Base-by-base conservation (phyloP, 495 filamentous ascomycete genomes). In the Neurospora africana region DNA sequence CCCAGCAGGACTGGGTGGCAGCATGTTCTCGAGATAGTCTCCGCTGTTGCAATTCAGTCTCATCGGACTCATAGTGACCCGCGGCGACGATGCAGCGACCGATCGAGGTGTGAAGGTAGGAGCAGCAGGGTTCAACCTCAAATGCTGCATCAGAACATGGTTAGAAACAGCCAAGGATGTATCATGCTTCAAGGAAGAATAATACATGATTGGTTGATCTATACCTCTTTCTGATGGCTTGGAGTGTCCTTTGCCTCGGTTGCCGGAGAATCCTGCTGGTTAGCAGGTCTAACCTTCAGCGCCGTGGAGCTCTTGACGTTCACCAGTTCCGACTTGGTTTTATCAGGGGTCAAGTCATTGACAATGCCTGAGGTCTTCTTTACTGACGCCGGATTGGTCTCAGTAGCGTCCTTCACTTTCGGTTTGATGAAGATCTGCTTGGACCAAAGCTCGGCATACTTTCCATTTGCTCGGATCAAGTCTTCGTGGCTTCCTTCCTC, bases 401-500 rank as follows among this genome's bases (percentile, higher is more conserved):
- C 68, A 38, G 61, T 81, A 76, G 73, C 68, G 43, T 76, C 81
- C 73, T 80, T 81, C 37, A 84, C 80, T 72, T 85, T 81, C 15
- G 87, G 81, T 70, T 85, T 85, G 39, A 85, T 76, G 73, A 87
- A 85, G 11, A 86, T 82, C 75, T 89, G 87, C 69, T 87, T 88
- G 11, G 86, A 85, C 87, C 87, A 89, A n/a, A 89, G 81, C 72
- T 87, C 83, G n/a, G 84, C 82, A 73, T 90, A 91, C 81, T 87
- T 89, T 21, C 89, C 88, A 27, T 81, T 80, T 27, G 81, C 78
- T 13, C 77, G 76, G 71, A 89, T 84, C 69, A 93, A 80, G 40
- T 89, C 85, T 19, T 89, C 83, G 77, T 93, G 89, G 68, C 82
- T 87, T 10, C 91, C 90, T 65, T 87, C 82, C 79, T 93, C 89